Evolutionary conservation across 345 rosid species (phyloP), one percentile per base, ranked within the genome.

Genomic region (Melastoma malabathricum): DNA sequence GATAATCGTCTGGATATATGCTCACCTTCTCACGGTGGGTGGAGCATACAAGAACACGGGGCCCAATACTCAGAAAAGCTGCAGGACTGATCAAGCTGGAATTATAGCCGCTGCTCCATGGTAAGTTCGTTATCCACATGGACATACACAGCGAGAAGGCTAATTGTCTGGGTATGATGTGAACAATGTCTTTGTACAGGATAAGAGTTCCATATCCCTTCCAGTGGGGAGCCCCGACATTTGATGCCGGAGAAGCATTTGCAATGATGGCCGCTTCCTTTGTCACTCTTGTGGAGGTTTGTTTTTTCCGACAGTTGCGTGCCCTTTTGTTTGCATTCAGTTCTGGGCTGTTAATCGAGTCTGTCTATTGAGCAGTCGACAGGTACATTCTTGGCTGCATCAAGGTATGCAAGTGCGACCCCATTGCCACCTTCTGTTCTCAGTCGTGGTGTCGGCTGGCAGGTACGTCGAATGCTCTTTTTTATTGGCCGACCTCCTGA

Each of bases 401-500:
- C 98, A 5, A 82, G 94, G 60, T 90, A 75, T 64, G 92, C 98
- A 46, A 80, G 94, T 55, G 94, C 98, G 47, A 90, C 98, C 20
- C 98, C 96, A 4, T 44, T 89, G 22, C 96, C 96, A 18, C 96
- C 98, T 62, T 86, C 98, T 45, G 68, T 90, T 56, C 82, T 90
- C 39, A 90, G 96, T 78, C 96, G 94, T 3, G 98, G 98, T 17
- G 73, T 90, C 55, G 94, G 98, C 67, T 90, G 98, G 98, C 98
- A 90, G 96, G 98, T 90, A 75, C 51, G 7, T 43, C 15, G 23
- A 27, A 52, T 52, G 13, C 15, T 15, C 15, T 29, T 18, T 48
- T 55, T 22, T 1, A 4, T 22, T 4, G 25, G 4, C 2, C 38
- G 10, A 31, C 9, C 38, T 31, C 10, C 38, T 5, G 38, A 31